These are phyloP conservation scores for Ottelia alismoides DNA, from an alignment of 106 monocot species.

Conservation along the genomic window DNA sequence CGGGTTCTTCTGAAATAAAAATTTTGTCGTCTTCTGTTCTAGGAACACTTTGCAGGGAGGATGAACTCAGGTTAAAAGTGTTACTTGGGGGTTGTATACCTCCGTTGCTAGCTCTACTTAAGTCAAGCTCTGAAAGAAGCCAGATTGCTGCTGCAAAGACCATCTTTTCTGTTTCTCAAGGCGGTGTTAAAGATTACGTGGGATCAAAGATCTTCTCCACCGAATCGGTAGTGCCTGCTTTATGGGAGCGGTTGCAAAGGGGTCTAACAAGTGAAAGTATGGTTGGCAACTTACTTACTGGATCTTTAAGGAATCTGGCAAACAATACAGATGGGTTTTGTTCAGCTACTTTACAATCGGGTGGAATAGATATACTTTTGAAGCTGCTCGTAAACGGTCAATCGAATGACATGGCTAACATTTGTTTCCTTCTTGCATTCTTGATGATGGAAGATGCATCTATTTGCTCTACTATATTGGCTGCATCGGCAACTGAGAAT, in stretches of 20 bases:
- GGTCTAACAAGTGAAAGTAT: conserved; percentile 46
- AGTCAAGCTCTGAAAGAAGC: conserved; percentile 60
- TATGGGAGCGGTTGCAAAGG: conserved; percentile 76
- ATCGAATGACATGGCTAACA: conserved; percentile 58
- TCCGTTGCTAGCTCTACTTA: conserved; percentile 78
- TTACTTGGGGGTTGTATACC: conserved; percentile 96
- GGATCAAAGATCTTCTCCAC: conserved; percentile 99
- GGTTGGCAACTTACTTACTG: conserved; percentile 71
- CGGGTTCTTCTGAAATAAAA: conserved; percentile 74
- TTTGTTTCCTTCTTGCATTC: conserved; percentile 84
- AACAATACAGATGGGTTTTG: conserved; percentile 80
- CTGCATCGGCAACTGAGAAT: conserved; percentile 51
- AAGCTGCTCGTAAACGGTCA: conserved; percentile 67
- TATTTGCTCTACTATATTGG: conserved; percentile 57
- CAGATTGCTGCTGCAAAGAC: conserved; percentile 89
- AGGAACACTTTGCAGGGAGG: conserved; percentile 87
- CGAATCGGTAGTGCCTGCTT: conserved; percentile 86
- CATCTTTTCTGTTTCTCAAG: conserved; percentile 93
- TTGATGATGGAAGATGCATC: conserved; percentile 82
- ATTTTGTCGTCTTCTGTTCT: conserved; percentile 66
- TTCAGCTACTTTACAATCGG: conserved; percentile 51
- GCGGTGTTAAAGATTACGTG: conserved; percentile 81
- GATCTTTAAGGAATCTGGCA: conserved; percentile 73
- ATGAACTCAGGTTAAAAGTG: conserved; percentile 89
- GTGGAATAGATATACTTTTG: conserved; percentile 74